phyloP scores from a whole-genome alignment of 768 basidiomycete species.

The Suillus discolor region DNA sequence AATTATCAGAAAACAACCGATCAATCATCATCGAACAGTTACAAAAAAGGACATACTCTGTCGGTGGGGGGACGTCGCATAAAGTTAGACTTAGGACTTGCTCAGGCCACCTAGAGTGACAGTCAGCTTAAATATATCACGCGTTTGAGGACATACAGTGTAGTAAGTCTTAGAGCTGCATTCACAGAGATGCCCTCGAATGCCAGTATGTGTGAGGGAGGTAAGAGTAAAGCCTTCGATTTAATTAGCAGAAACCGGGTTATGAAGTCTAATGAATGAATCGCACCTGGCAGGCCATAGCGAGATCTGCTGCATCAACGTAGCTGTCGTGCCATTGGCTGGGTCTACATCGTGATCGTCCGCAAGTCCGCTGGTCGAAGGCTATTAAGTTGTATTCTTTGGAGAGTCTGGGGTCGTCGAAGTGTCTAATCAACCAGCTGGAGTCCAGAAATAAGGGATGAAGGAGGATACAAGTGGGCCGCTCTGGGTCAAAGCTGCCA shows the following conservation, averaged over 20 bases:
- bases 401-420: constrained; percentile 65
- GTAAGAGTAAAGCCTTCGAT: constrained; percentile 58
- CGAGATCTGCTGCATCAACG: constrained; percentile 80
- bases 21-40: neutral
- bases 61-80: constrained; percentile 66
- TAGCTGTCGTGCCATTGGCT: constrained; percentile 68
- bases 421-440: constrained; percentile 66
- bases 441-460: constrained; percentile 72
- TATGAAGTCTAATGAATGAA: neutral
- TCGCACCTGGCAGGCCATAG: constrained; percentile 61
- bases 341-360: constrained; percentile 56
- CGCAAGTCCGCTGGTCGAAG: constrained; percentile 69
- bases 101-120: constrained; percentile 62
- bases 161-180: constrained; percentile 63
- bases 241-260: neutral
- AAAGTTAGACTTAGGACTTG: constrained; percentile 68
- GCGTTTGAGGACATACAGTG: constrained; percentile 49
- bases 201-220: constrained; percentile 72
- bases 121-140: neutral
- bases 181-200: constrained; percentile 61
- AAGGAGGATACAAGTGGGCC: constrained; percentile 67
- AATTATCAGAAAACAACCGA: constrained; percentile 7
- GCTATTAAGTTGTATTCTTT: constrained; percentile 69
- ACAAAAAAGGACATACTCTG: constrained; percentile 51
- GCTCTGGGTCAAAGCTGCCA: constrained; percentile 63